Evolutionary conservation across 805 yeast species (phyloP), one percentile per base, ranked within the genome.

Genomic region (Cyberlindnera meyerae): DNA sequence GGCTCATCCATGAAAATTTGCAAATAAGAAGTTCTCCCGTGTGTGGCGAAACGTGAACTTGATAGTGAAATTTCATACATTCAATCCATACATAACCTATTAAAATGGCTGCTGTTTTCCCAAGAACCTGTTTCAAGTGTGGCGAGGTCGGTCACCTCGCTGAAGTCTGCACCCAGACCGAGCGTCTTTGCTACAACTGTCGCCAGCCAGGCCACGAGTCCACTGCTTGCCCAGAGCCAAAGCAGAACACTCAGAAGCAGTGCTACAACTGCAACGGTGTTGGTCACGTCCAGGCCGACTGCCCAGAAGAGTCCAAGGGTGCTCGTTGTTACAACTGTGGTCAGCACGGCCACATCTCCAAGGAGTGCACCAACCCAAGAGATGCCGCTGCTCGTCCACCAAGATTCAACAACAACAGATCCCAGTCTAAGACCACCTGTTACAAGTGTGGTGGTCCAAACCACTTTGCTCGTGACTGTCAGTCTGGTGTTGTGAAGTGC

Each of bases 361-460:
- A 77, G 60, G 78, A 75, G 62, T 86, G 95, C 63, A 59, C 74
- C 43, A 71, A 73, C 55, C 73, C 73, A 48, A 70, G 40, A 31
- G 39, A 47, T 33, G 16, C 47, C 8, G 39, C 41, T 33, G 31
- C 45, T 13, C 40, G 44, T 31, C 52, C 50, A 39, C 41, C 35
- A 27, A 43, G 40, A 39, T 37, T 34, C 37, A 29, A 31, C 28
- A 45, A 56, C 37, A 42, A 39, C 39, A 34, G 37, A 31, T 42
- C 48, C 18, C 48, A 45, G 34, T 31, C 52, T 32, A 55, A 66
- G 46, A 64, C 66, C 43, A 66, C 85, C 41, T 85, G 95, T 66
- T 83, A 82, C 79, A 85, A 81, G 66, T 85, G 95, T 62, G 94
- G 94, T 57, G 93, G 90, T 48, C 88, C 93, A 58, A 85, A 85